Conservation (phyloP, 306 rosid species). For the Alnus glutinosa region DNA sequence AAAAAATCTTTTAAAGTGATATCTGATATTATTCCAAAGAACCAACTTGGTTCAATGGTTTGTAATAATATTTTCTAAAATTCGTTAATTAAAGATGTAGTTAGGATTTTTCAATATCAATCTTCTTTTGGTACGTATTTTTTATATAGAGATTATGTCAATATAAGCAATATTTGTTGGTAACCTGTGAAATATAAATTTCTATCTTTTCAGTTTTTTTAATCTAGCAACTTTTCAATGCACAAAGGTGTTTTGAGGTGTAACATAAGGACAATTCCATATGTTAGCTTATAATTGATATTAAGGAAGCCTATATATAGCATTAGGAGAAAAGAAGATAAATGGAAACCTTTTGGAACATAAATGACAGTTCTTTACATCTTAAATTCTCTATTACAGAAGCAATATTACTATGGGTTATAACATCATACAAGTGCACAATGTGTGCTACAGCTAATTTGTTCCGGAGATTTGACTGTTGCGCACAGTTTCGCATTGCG, state of each 20-base stretch:
- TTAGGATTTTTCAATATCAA: background rate
- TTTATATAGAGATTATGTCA: background rate
- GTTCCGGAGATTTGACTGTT: background rate
- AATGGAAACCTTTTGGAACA: background rate
- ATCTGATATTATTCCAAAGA: background rate
- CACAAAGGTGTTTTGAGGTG: background rate
- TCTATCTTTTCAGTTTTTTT: background rate
- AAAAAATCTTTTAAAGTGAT: background rate
- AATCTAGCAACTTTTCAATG: background rate
- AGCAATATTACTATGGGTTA: background rate
- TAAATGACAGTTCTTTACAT: background rate
- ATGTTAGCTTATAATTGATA: background rate
- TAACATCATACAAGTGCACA: background rate
- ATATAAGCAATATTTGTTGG: background rate
- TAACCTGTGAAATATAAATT: background rate
- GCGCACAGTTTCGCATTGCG: background rate
- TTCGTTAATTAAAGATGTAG: background rate
- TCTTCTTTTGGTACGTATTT: background rate
- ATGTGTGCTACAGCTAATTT: background rate
- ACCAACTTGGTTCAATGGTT: background rate
- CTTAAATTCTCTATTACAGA: background rate
- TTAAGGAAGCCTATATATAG: background rate
- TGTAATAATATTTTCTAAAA: background rate
- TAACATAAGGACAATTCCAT: background rate
- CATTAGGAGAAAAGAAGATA: background rate